phyloP scores from a whole-genome alignment of 2,329 filamentous ascomycete genomes.

The Ophiostoma himal-ulmi region DNA sequence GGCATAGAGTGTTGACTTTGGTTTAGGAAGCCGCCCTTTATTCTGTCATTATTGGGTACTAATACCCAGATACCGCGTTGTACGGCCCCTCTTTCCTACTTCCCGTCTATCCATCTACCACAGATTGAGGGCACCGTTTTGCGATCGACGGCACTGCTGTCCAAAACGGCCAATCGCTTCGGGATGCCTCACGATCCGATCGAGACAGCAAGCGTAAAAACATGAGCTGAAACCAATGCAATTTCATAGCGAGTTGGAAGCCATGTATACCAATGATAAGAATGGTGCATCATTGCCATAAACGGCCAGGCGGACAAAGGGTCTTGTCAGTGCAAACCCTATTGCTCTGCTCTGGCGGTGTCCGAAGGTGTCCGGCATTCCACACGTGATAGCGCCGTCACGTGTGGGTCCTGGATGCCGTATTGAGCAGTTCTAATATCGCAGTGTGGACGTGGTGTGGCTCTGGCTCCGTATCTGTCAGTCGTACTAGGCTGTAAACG shows the following conservation, averaged over 20 bases:
- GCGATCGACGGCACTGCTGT: background rate
- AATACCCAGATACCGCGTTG: background rate
- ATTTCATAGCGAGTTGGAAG: background rate
- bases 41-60: background rate
- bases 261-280: background rate
- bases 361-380: slow-evolving; percentile 5
- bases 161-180: background rate
- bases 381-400: slow-evolving; percentile 7
- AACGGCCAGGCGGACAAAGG: background rate
- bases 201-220: slow-evolving; percentile 2
- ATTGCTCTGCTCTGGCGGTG: background rate
- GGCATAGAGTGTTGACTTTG: background rate
- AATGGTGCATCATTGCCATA: background rate
- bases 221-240: background rate
- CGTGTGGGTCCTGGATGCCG: background rate
- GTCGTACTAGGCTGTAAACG: background rate
- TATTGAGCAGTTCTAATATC: background rate
- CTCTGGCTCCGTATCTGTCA: background rate
- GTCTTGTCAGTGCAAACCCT: background rate
- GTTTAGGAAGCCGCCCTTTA: background rate
- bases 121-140: background rate
- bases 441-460: background rate
- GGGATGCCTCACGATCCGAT: slow-evolving; percentile 4
- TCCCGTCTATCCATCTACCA: background rate
- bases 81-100: background rate